Conservation (phyloP, 2,329 filamentous ascomycete species). For the Colletotrichum salicis region DNA sequence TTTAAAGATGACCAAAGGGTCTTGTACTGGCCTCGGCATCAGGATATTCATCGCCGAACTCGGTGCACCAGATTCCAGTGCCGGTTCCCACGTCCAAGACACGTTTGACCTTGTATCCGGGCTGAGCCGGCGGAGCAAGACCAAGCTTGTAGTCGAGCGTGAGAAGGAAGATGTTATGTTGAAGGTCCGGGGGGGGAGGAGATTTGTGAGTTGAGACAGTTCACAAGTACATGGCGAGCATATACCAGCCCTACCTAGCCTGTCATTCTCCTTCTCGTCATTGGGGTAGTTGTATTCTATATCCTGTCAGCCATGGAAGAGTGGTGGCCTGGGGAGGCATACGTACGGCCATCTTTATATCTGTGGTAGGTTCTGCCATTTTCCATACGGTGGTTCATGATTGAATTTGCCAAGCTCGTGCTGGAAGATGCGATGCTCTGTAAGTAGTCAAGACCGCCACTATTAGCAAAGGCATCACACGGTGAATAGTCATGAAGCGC, state of each 20-base stretch:
- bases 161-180: conserved; percentile 47
- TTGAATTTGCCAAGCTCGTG: conserved; percentile 13
- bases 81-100: conserved; percentile 33
- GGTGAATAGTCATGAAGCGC: not conserved
- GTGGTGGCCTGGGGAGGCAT: not conserved
- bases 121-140: conserved; percentile 38
- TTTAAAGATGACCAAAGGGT: no score
- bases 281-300: conserved; percentile 41
- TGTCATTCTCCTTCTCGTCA: conserved; percentile 43
- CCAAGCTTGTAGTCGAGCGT: conserved; percentile 46
- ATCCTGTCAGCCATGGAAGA: not conserved
- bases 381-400: conserved; percentile 6
- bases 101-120: conserved; percentile 34
- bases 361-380: conserved; percentile 28
- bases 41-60: conserved; percentile 40
- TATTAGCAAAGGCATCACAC: not conserved
- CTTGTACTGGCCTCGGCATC: conserved; percentile 35
- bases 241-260: conserved; percentile 29
- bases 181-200: conserved; percentile 41
- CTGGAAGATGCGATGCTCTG: not conserved
- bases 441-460: not conserved
- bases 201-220: no score
- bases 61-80: conserved; percentile 27
- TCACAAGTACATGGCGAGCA: not conserved
- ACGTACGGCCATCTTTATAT: conserved; percentile 40